Base-by-base conservation (phyloP, 352 stramenopile genomes). In the Phytophthora sojae region DNA sequence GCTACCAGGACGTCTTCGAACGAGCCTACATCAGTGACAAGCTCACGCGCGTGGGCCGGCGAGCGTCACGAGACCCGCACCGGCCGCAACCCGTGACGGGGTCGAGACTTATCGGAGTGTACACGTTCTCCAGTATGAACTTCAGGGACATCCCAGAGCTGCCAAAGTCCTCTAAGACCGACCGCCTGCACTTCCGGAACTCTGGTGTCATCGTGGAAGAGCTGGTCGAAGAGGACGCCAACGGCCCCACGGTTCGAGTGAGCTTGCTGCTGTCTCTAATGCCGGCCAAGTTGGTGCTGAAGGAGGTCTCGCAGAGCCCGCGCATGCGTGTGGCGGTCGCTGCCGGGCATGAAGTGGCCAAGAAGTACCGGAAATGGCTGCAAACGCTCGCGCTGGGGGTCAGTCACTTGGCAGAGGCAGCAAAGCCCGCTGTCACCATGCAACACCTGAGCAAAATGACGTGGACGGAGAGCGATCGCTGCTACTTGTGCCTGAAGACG, bases 1-100 rank as follows among this genome's bases (percentile, higher is more conserved):
- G 72, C 69, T 91, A 90, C 69, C 83, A 91, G 61, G 83, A 91
- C 61, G 66, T 76, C 25, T 91, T 88, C 67, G 70, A 89, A 61
- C 80, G 80, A 25, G 26, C 59, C n/a, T 51, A 74, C 44, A 69
- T 64, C 25, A 80, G 71, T 42, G 60, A 77, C 39, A 66, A 57
- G 37, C 35, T 82, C 9, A 52, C 65, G 23, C 71, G 76, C 7
- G 64, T 83, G n/a, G 71, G 79, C 3, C 57, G 66, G 2, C 70
- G 68, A 7, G 57, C 39, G 1, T 61, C 74, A 0, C 44, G 67
- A 6, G 74, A 85, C 23, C 58, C 57, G 21, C 52, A 66, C n/a
- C 45, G 52, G 45, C 57, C 25, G 39, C 58, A 65, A 39, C 61
- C 61, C 2, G 57, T 64, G 6, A 75, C 63, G 15, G 60, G 47